Evolutionary conservation across 2,329 filamentous ascomycete genomes (phyloP).

Genomic region (Hypoxylon sp.): DNA sequence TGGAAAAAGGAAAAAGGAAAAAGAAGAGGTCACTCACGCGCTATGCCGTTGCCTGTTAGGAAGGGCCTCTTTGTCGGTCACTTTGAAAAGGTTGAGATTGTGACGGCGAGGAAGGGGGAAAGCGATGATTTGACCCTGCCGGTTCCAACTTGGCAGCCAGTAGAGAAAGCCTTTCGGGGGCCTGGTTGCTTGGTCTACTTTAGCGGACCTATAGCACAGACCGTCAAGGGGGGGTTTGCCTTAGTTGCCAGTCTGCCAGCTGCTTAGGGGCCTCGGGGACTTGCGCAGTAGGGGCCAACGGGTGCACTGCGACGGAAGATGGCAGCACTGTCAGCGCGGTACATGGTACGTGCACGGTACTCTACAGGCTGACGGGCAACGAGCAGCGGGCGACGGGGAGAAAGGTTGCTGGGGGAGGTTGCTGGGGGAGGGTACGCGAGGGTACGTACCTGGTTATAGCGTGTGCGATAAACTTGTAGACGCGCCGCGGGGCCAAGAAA

Average conservation of each 20-base stretch:
- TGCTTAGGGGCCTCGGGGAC: too few species aligned
- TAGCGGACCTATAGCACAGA: neutral
- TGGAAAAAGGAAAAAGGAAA: conserved; percentile 40
- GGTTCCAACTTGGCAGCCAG: conserved; percentile 3
- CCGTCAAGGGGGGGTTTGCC: too few species aligned
- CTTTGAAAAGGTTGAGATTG: conserved; percentile 9
- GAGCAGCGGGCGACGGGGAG: conserved; percentile 5
- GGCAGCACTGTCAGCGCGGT: too few species aligned
- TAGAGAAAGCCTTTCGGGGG: conserved; percentile 20
- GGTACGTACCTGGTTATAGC: neutral
- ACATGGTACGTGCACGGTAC: too few species aligned
- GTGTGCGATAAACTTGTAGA: neutral
- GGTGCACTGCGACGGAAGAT: too few species aligned
- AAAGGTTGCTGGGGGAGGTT: conserved; percentile 13
- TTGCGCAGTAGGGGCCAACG: too few species aligned
- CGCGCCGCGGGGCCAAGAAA: neutral
- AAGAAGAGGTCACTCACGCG: conserved; percentile 44
- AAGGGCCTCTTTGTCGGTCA: conserved; percentile 18
- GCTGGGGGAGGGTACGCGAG: conserved; percentile 9
- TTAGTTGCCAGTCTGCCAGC: too few species aligned
- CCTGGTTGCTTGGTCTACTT: conserved; percentile 24
- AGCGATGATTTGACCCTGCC: conserved; percentile 11
- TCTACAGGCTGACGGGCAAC: too few species aligned
- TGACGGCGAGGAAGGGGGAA: conserved; percentile 31
- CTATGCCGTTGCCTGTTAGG: neutral